Evolutionary conservation across 306 rosid species (phyloP).

Genomic region (Fragaria iinumae): DNA sequence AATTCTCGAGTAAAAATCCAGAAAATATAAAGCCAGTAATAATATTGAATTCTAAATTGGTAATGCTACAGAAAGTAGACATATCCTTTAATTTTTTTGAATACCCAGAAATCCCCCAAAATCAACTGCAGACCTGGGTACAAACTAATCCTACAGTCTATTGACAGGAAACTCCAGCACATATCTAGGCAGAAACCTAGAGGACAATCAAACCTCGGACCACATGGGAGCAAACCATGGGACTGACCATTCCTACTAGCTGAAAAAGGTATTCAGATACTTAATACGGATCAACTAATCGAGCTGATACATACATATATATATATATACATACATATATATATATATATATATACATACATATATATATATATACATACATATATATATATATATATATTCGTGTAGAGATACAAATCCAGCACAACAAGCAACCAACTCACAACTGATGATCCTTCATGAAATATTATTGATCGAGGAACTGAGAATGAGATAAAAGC

Average conservation of each 20-base stretch:
- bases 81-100: not conserved
- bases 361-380: not conserved
- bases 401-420: not conserved
- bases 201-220: not conserved
- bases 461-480: not conserved
- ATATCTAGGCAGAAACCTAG: not conserved
- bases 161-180: not conserved
- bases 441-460: not conserved
- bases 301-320: not conserved
- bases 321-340: not conserved
- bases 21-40: slow-evolving; percentile 5
- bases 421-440: not conserved
- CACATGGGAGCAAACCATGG: not conserved
- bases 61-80: not conserved
- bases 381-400: not conserved
- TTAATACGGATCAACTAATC: slow-evolving; percentile 1
- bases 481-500: not conserved
- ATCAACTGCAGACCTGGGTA: not conserved
- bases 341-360: not conserved
- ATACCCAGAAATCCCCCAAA: not conserved
- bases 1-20: slow-evolving; percentile 13
- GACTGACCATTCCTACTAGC: not conserved
- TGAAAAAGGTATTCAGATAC: not conserved
- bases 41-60: not conserved
- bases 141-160: not conserved